Evolutionary conservation across 1,139 yeast genomes (phyloP).

Genomic region (Suhomyces kunorum): DNA sequence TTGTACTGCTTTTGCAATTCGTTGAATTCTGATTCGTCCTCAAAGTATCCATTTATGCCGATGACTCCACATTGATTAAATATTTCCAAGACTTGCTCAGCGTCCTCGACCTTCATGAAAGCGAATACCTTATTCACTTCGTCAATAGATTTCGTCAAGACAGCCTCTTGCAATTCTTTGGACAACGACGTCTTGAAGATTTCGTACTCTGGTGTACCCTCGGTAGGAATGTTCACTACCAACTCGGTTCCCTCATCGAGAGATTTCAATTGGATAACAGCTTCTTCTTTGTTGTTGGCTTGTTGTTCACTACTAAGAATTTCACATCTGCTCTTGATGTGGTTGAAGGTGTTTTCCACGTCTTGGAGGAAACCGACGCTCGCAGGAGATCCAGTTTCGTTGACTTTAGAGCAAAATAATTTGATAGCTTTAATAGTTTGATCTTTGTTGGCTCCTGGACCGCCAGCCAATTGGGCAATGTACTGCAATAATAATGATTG

Average conservation of each 20-base stretch:
- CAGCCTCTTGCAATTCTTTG: slow-evolving; percentile 67
- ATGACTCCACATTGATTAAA: slow-evolving; percentile 83
- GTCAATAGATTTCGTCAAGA: slow-evolving; percentile 70
- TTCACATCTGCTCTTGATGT: slow-evolving; percentile 74
- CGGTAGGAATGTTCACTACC: slow-evolving; percentile 67
- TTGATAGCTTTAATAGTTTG: slow-evolving; percentile 56
- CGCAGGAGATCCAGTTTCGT: slow-evolving; percentile 58
- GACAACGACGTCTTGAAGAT: slow-evolving; percentile 59
- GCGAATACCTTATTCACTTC: slow-evolving; percentile 84
- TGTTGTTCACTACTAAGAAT: slow-evolving; percentile 52
- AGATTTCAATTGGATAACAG: slow-evolving; percentile 82
- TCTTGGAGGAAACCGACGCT: slow-evolving; percentile 68
- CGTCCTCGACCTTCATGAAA: slow-evolving; percentile 71
- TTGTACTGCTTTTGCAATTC: slow-evolving; percentile 27
- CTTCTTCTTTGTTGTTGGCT: slow-evolving; percentile 55
- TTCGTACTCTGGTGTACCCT: slow-evolving; percentile 53
- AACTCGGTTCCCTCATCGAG: slow-evolving; percentile 83
- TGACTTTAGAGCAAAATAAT: slow-evolving; percentile 67
- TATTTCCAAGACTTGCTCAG: slow-evolving; percentile 72
- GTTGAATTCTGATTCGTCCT: slow-evolving; percentile 28
- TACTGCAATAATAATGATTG: slow-evolving; percentile 84
- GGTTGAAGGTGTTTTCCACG: slow-evolving; percentile 67
- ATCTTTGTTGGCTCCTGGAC: slow-evolving; percentile 34
- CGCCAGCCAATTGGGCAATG: slow-evolving; percentile 61
- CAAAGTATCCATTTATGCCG: slow-evolving; percentile 54